Evolutionary conservation across 1,284 basidiomycete genomes (phyloP).

Genomic region (Thecaphora thlaspeos): DNA sequence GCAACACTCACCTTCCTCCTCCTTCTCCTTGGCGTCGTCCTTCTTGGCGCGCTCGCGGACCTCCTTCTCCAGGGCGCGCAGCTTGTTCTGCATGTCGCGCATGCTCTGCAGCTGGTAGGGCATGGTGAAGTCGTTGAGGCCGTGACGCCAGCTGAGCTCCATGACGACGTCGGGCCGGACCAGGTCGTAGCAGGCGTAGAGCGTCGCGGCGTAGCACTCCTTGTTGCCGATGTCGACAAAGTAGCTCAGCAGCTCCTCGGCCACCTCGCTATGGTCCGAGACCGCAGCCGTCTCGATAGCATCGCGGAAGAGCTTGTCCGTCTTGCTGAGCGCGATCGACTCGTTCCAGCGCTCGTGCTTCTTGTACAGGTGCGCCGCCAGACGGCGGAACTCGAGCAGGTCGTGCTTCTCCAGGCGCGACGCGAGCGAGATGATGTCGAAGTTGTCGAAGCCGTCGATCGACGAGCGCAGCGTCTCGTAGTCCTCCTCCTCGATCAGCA

Average conservation of each 20-base stretch:
- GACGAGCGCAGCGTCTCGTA: conserved; percentile 93
- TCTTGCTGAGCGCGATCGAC: conserved; percentile 87
- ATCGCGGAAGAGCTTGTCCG: conserved; percentile 94
- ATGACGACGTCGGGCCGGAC: conserved; percentile 86
- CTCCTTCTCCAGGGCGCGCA: conserved; percentile 71
- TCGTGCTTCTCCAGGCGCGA: conserved; percentile 84
- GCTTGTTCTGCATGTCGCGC: conserved; percentile 39
- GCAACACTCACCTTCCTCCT: conserved; percentile 60
- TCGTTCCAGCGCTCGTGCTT: conserved; percentile 95
- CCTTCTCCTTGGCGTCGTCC: conserved; percentile 81
- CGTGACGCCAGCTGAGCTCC: conserved; percentile 93
- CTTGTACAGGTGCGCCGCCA: conserved; percentile 95
- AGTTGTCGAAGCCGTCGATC: conserved; percentile 96
- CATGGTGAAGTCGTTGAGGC: conserved; percentile 92
- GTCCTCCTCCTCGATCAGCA: conserved; percentile 98
- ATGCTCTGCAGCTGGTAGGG: conserved; percentile 87
- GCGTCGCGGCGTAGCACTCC: conserved; percentile 88
- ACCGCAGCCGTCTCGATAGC: conserved; percentile 87
- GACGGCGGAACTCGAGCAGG: conserved; percentile 82
- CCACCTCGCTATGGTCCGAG: conserved; percentile 77
- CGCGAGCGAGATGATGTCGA: conserved; percentile 87
- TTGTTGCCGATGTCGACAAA: conserved; percentile 93
- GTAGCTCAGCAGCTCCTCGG: conserved; percentile 85
- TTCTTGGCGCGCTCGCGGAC: conserved; percentile 70
- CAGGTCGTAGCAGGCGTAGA: conserved; percentile 89